phyloP scores from a whole-genome alignment of 768 basidiomycete genomes.

The Collybia mongolica region DNA sequence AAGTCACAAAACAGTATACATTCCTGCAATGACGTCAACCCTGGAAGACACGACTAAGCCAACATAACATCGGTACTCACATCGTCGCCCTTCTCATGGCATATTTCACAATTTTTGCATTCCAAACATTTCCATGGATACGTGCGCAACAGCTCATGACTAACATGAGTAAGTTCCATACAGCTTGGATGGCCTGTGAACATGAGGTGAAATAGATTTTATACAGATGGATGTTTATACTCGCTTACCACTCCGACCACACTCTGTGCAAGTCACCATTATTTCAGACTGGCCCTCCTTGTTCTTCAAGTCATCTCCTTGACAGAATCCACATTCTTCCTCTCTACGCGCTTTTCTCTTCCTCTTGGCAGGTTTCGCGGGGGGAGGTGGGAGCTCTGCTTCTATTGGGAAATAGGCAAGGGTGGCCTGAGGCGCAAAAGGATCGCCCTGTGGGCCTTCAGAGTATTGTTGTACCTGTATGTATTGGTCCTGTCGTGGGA shows the following conservation, averaged over 20 bases:
- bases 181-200: constrained; percentile 82
- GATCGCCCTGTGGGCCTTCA: constrained; percentile 79
- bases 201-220: constrained; percentile 4
- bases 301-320: constrained; percentile 62
- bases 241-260: constrained; percentile 75
- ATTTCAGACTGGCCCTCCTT: constrained; percentile 54
- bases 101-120: constrained; percentile 91
- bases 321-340: constrained; percentile 76
- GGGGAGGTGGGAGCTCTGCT: constrained; percentile 37
- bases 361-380: constrained; percentile 46
- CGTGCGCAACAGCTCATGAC: constrained; percentile 51
- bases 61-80: constrained; percentile 47
- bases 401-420: constrained; percentile 51
- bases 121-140: constrained; percentile 90
- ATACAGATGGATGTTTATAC: constrained; percentile 5
- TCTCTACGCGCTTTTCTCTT: constrained; percentile 51
- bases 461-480: constrained; percentile 52
- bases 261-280: constrained; percentile 80
- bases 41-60: not conserved
- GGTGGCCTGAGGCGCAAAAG: constrained; percentile 68
- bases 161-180: constrained; percentile 59
- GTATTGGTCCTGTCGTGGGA: constrained; percentile 27
- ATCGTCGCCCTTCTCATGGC: constrained; percentile 82
- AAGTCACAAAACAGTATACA: constrained; percentile 89
- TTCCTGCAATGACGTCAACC: constrained; percentile 44